A percentile compares a stretch with the other conserved stretches of the same genome.
Conservation (phyloP, 2,329 filamentous ascomycete species). For the Thielaviopsis ethacetica region DNA sequence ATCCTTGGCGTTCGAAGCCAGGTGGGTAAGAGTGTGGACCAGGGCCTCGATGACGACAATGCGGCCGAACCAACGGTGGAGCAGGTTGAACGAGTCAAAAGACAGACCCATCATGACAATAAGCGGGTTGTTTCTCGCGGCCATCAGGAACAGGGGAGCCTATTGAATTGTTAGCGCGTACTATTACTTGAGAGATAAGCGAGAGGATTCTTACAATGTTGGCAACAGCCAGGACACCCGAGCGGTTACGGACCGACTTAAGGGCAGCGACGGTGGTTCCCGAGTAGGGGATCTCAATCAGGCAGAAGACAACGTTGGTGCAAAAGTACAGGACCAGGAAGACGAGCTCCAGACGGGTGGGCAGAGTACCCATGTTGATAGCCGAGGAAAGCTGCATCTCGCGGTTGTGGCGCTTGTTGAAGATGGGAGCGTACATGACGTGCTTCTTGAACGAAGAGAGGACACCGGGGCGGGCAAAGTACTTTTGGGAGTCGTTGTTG, state of each 20-base stretch:
- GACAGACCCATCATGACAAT: slow-evolving; percentile 70
- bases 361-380: slow-evolving; percentile 44
- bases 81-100: slow-evolving; percentile 85
- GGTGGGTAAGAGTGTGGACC: slow-evolving; percentile 40
- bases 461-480: slow-evolving; percentile 33
- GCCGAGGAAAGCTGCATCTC: slow-evolving; percentile 46
- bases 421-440: slow-evolving; percentile 43
- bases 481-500: slow-evolving; percentile 63
- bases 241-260: slow-evolving; percentile 61
- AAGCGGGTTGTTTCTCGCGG: slow-evolving; percentile 82
- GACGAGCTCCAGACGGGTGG: slow-evolving; percentile 45
- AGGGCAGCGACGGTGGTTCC: slow-evolving; percentile 23
- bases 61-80: slow-evolving; percentile 58
- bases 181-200: background rate
- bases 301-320: slow-evolving; percentile 52
- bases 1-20: slow-evolving; percentile 5
- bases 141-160: slow-evolving; percentile 64
- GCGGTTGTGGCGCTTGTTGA: slow-evolving; percentile 49
- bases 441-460: slow-evolving; percentile 13
- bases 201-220: slow-evolving; percentile 54
- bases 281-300: slow-evolving; percentile 46
- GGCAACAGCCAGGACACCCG: slow-evolving; percentile 66
- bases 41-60: slow-evolving; percentile 53
- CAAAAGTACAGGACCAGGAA: slow-evolving; percentile 39
- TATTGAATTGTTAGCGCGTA: background rate